A percentile compares a stretch with the other conserved stretches of the same genome.
Conservation (phyloP, 345 rosid species). For the Bruguiera sexangula region DNA sequence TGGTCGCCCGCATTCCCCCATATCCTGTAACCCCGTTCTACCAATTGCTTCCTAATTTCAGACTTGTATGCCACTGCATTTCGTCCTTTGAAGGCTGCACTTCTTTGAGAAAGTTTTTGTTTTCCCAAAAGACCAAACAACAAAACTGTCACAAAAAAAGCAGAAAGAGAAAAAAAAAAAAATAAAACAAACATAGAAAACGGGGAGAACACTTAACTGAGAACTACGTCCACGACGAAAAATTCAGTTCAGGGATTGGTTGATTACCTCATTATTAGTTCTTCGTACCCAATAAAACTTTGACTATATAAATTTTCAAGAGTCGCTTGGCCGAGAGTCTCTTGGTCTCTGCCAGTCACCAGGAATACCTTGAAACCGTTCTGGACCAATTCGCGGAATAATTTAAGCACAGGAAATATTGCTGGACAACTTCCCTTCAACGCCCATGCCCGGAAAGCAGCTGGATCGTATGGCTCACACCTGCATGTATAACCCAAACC, state of each 20-base stretch:
- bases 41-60: constrained; percentile 45
- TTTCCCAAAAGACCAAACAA: too few relatives aligned
- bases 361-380: constrained; percentile 67
- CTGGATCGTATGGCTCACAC: constrained; percentile 79
- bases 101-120: constrained; percentile 29
- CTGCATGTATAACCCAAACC: constrained; percentile 21
- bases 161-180: too few relatives aligned
- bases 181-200: too few relatives aligned
- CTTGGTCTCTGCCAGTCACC: constrained; percentile 74
- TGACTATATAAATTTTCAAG: constrained; percentile 48
- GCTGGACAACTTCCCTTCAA: constrained; percentile 54
- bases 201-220: too few relatives aligned
- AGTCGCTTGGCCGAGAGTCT: constrained; percentile 38
- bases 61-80: constrained; percentile 60
- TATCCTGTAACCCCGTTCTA: constrained; percentile 63
- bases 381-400: constrained; percentile 43
- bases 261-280: constrained; percentile 62
- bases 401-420: constrained; percentile 48
- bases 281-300: constrained; percentile 65
- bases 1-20: constrained; percentile 91
- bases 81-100: constrained; percentile 40
- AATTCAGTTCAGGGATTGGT: too few relatives aligned
- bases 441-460: constrained; percentile 69
- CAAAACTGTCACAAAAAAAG: too few relatives aligned
- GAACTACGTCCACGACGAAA: too few relatives aligned